Percentiles rank a stretch among this genome's conserved stretches.
phyloP scores from a whole-genome alignment of 306 rosid species.

The Casuarina equisetifolia region DNA sequence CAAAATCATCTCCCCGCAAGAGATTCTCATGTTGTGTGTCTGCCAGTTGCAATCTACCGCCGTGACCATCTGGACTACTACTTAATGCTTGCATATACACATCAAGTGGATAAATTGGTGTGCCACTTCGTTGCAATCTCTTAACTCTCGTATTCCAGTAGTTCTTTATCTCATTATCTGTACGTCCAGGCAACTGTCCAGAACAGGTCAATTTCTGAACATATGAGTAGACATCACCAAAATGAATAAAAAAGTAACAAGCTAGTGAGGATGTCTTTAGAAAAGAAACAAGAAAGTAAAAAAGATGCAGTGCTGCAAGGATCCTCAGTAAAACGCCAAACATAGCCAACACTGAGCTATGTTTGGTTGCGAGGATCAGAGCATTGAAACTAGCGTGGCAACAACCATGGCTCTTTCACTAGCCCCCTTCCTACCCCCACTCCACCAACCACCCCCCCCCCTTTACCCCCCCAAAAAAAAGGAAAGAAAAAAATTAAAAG shows the following conservation, averaged over 20 bases:
- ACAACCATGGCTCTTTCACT: neutral
- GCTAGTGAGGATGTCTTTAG: neutral
- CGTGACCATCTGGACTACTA: slow-evolving; percentile 45
- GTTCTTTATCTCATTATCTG: slow-evolving; percentile 82
- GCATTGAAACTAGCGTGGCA: neutral
- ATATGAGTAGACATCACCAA: neutral
- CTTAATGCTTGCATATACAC: slow-evolving; percentile 35
- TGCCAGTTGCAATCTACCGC: slow-evolving; percentile 11
- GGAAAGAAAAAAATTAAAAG: neutral
- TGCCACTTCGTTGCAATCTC: slow-evolving; percentile 55
- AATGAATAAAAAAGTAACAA: neutral
- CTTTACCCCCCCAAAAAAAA: too few relatives aligned
- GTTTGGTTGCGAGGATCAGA: neutral
- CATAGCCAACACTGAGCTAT: neutral
- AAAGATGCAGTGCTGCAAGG: neutral
- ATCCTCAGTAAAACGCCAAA: neutral
- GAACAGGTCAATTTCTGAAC: neutral
- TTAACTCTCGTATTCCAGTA: slow-evolving; percentile 71
- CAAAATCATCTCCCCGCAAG: slow-evolving; percentile 36
- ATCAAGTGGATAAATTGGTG: slow-evolving; percentile 64
- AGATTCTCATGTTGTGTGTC: slow-evolving; percentile 33
- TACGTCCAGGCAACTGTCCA: slow-evolving; percentile 73
- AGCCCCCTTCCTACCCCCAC: neutral
- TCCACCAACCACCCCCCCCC: too few relatives aligned
- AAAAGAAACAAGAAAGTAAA: neutral